Evolutionary conservation across 352 stramenopile genomes (phyloP).

Genomic region (Phytophthora cactorum): DNA sequence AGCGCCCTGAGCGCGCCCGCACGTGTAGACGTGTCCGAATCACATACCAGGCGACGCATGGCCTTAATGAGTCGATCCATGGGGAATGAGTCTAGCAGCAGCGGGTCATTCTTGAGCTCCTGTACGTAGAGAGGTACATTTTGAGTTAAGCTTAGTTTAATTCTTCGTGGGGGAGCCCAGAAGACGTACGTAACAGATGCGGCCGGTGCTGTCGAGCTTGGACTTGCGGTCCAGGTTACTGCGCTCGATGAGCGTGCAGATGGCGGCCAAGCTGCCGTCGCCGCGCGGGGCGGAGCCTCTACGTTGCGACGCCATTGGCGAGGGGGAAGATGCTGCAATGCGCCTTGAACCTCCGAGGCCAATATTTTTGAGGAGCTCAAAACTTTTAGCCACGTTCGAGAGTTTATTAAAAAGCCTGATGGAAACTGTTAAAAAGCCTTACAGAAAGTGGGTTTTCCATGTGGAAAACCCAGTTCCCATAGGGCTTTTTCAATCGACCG

Average conservation of each 20-base stretch:
- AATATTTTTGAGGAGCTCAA: no score
- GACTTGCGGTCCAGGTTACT: conserved; percentile 87
- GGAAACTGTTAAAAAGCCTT: no score
- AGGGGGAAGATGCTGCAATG: conserved; percentile 2
- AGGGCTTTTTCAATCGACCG: conserved; percentile 10
- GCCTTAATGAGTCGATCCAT: conserved; percentile 83
- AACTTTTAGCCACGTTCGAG: no score
- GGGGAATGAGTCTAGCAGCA: conserved; percentile 84
- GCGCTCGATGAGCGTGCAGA: conserved; percentile 86
- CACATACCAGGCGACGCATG: conserved; percentile 76
- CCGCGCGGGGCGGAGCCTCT: conserved; percentile 44
- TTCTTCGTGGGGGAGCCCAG: not conserved
- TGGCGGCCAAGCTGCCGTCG: conserved; percentile 71
- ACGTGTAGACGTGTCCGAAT: conserved; percentile 82
- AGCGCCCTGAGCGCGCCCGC: conserved; percentile 79
- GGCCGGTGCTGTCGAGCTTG: conserved; percentile 86
- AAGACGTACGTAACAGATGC: conserved; percentile 75
- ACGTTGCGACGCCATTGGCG: conserved; percentile 41
- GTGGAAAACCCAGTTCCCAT: no score
- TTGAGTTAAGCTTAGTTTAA: not conserved
- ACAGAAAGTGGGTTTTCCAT: no score
- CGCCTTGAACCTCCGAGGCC: no score
- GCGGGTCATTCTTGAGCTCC: conserved; percentile 88
- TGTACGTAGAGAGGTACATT: conserved; percentile 16
- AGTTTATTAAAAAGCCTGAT: no score